phyloP scores from a whole-genome alignment of 805 yeast genomes.

The Pichia phayaonensis region DNA sequence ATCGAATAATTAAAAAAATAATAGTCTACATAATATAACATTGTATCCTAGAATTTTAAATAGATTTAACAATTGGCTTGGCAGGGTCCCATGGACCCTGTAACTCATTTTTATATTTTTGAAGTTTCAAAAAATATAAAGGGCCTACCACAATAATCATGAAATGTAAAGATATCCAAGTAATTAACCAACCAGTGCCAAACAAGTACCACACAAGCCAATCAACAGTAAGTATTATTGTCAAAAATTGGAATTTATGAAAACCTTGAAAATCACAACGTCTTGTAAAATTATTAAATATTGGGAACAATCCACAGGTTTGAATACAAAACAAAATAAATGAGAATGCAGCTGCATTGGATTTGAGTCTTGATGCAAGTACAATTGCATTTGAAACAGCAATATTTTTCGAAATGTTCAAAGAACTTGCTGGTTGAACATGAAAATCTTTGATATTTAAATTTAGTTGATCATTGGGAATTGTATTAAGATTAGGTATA shows the following conservation, averaged over 20 bases:
- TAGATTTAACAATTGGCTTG: constrained; percentile 48
- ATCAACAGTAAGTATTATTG: constrained; percentile 27
- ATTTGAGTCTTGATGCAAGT: constrained; percentile 74
- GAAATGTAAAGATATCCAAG: constrained; percentile 46
- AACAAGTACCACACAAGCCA: constrained; percentile 30
- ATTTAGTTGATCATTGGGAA: not conserved
- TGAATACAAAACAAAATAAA: constrained; percentile 71
- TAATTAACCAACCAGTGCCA: constrained; percentile 33
- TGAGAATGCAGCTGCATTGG: constrained; percentile 73
- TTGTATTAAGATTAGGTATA: not conserved
- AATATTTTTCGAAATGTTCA: constrained; percentile 74
- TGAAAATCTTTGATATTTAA: not conserved
- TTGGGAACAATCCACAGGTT: constrained; percentile 64
- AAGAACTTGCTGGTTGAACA: constrained; percentile 9
- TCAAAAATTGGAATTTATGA: constrained; percentile 27
- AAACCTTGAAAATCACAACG: constrained; percentile 26
- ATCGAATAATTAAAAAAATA: too few relatives aligned
- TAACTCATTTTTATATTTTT: constrained; percentile 73
- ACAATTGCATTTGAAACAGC: constrained; percentile 83
- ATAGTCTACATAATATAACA: too few relatives aligned
- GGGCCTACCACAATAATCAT: constrained; percentile 55
- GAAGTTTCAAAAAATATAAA: constrained; percentile 59
- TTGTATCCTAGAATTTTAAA: constrained; percentile 1
- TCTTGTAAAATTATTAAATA: constrained; percentile 56
- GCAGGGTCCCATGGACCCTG: constrained; percentile 96